Evolutionary conservation across 495 filamentous ascomycete genomes (phyloP).

Genomic region (Tuber aestivum): DNA sequence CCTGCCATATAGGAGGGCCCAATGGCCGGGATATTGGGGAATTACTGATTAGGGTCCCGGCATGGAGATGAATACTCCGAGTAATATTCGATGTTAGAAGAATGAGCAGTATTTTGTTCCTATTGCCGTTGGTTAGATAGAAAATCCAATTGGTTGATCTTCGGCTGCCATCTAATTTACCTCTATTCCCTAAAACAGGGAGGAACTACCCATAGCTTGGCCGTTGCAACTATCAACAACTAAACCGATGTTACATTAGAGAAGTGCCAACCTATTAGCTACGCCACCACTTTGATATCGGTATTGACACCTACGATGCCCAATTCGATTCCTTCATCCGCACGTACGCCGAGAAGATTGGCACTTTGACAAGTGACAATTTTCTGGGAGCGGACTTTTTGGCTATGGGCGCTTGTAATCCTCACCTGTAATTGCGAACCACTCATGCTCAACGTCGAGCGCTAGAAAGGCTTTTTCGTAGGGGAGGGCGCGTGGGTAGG

Average conservation of each 20-base stretch:
- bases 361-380: constrained; percentile 48
- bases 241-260: too few species aligned
- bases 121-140: too few species aligned
- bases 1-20: too few species aligned
- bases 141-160: too few species aligned
- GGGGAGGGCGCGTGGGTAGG: constrained; percentile 50
- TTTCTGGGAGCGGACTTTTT: constrained; percentile 42
- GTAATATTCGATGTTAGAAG: too few species aligned
- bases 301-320: constrained; percentile 48
- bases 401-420: constrained; percentile 48
- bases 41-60: too few species aligned
- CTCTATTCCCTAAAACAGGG: not conserved
- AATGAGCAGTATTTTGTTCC: too few species aligned
- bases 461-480: constrained; percentile 47
- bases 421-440: constrained; percentile 50
- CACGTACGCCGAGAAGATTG: constrained; percentile 49
- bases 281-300: constrained; percentile 47
- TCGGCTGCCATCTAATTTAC: too few species aligned
- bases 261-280: constrained; percentile 43
- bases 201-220: constrained; percentile 6
- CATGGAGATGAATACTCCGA: too few species aligned
- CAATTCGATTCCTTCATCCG: constrained; percentile 51
- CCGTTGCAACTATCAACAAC: too few species aligned
- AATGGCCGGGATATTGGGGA: too few species aligned
- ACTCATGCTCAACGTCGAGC: constrained; percentile 43